These are phyloP conservation scores for Penicillium sp. DNA, from an alignment of 2,329 filamentous ascomycete species.

Conservation along the genomic window DNA sequence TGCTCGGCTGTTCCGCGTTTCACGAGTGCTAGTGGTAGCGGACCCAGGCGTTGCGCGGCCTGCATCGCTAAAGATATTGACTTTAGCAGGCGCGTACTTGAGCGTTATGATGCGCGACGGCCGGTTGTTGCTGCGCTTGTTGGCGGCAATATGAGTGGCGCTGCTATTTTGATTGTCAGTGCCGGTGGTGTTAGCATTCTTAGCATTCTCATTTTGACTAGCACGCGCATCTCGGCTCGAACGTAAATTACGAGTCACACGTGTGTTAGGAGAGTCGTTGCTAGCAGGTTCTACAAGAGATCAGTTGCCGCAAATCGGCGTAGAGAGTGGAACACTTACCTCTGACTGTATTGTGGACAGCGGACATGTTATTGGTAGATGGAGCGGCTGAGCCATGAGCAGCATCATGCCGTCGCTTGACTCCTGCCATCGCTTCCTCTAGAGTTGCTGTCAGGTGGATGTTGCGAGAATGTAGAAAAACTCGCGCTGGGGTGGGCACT, in stretches of 20 bases:
- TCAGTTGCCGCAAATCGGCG: conserved; percentile 15
- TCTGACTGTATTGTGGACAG: conserved; percentile 26
- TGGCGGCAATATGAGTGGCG: conserved; percentile 11
- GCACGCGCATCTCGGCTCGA: conserved; percentile 31
- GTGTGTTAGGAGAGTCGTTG: conserved; percentile 24
- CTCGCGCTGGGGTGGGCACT: neutral
- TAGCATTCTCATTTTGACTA: conserved; percentile 24
- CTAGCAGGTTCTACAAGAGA: conserved; percentile 22
- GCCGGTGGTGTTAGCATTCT: conserved; percentile 12
- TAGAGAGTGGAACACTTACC: conserved; percentile 25
- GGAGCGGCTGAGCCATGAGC: conserved; percentile 27
- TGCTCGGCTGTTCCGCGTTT: conserved; percentile 31
- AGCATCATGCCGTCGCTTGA: conserved; percentile 40
- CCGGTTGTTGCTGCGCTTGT: conserved; percentile 21
- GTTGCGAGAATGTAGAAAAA: neutral
- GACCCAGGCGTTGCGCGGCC: conserved; percentile 15
- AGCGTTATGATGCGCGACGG: conserved; percentile 31
- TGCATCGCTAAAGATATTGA: conserved; percentile 20
- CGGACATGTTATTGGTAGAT: conserved; percentile 23
- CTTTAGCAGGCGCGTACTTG: conserved; percentile 24
- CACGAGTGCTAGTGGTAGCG: conserved; percentile 21
- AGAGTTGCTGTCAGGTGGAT: conserved; percentile 13
- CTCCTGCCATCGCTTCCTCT: conserved; percentile 42
- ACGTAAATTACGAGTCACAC: conserved; percentile 30
- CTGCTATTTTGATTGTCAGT: conserved; percentile 20